Evolutionary conservation across 192 early-diverging fungal species (phyloP).

Genomic region (Coemansia aciculifera): DNA sequence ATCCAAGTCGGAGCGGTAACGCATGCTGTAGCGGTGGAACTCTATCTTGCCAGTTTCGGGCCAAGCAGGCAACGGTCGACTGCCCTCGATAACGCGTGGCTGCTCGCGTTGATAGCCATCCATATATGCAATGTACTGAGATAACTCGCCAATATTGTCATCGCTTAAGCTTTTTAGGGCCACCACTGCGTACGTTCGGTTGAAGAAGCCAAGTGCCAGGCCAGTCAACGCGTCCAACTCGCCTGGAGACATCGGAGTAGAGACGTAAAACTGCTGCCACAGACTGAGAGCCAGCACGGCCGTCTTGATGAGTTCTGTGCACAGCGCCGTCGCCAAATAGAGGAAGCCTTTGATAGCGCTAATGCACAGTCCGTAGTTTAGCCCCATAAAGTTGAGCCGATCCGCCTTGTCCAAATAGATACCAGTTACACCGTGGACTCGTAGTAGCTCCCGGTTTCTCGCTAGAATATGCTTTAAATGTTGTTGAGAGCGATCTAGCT

Average conservation of each 20-base stretch:
- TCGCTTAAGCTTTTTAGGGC: neutral
- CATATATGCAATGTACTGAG: neutral
- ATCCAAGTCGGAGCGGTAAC: conserved; percentile 2
- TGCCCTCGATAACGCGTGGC: too few relatives aligned
- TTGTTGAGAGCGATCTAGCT: too few relatives aligned
- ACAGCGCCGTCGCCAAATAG: neutral
- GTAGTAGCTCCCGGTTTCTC: too few relatives aligned
- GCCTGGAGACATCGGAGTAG: neutral
- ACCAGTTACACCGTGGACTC: too few relatives aligned
- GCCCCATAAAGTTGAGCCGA: too few relatives aligned
- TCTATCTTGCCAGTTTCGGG: conserved; percentile 69
- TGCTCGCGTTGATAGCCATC: conserved; percentile 47
- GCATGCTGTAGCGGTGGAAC: conserved; percentile 24
- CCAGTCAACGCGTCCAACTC: conserved; percentile 9
- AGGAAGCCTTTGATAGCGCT: neutral
- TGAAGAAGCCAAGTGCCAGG: neutral
- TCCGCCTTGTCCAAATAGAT: too few relatives aligned
- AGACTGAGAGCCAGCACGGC: conserved; percentile 5
- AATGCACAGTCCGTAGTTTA: too few relatives aligned
- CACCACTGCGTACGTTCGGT: neutral
- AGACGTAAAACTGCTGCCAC: neutral
- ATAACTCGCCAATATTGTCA: neutral
- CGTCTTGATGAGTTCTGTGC: neutral
- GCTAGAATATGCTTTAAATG: too few relatives aligned
- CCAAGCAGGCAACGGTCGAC: conserved; percentile 59